Evolutionary conservation across 129 eudicot species (phyloP).

Genomic region (Sambucus nigra): DNA sequence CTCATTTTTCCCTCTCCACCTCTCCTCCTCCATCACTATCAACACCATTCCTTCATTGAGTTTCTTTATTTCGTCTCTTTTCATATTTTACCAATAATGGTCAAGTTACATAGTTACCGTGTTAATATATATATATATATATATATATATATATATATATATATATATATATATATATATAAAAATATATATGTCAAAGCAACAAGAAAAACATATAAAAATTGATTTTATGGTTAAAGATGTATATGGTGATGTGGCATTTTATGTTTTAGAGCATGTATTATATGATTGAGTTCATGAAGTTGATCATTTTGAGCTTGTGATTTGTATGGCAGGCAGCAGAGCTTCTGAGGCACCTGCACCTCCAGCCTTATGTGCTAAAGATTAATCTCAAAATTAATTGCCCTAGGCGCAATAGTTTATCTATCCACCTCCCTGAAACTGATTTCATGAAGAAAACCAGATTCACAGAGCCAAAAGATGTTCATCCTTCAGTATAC

Average conservation of each 20-base stretch:
- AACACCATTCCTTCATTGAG: too few relatives aligned
- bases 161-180: too few relatives aligned
- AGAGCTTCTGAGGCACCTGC: slow-evolving; percentile 69
- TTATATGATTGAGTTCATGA: background rate
- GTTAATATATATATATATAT: too few relatives aligned
- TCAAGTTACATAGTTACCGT: too few relatives aligned
- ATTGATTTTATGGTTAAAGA: background rate
- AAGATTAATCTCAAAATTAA: slow-evolving; percentile 65
- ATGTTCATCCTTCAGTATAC: slow-evolving; percentile 26
- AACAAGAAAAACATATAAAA: background rate
- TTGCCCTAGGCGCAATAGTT: slow-evolving; percentile 51
- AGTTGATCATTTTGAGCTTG: slow-evolving; percentile 1
- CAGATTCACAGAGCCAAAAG: slow-evolving; percentile 54
- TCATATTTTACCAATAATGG: too few relatives aligned
- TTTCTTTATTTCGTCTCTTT: too few relatives aligned
- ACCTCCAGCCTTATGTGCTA: slow-evolving; percentile 74
- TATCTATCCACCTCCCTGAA: slow-evolving; percentile 40
- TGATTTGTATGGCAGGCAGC: slow-evolving; percentile 54
- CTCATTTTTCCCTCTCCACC: too few relatives aligned
- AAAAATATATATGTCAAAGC: too few relatives aligned
- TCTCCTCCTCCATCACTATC: too few relatives aligned
- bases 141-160: too few relatives aligned
- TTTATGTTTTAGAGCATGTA: background rate
- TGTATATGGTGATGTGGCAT: background rate
- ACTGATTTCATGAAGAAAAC: slow-evolving; percentile 54